Evolutionary conservation across 805 yeast genomes (phyloP).

Genomic region (Saturnispora zaruensis): DNA sequence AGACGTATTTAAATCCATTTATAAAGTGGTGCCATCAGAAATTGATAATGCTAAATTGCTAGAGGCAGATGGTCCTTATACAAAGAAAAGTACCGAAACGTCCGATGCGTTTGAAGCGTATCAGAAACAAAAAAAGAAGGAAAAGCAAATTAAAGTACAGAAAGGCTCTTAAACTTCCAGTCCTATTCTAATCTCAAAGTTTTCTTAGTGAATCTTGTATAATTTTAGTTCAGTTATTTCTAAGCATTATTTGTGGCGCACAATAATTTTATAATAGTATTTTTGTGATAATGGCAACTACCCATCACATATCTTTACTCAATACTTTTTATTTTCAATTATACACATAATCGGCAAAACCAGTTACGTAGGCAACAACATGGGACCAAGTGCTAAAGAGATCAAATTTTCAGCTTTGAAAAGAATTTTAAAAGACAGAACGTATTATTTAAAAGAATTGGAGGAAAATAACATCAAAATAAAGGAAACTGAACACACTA

Average conservation of each 20-base stretch:
- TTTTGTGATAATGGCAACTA: not conserved
- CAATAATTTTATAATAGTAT: not conserved
- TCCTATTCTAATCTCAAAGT: not conserved
- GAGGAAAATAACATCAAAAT: conserved; percentile 16
- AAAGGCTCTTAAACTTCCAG: not conserved
- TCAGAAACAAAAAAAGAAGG: not conserved
- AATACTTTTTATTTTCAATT: too few relatives aligned
- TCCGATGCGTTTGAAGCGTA: not conserved
- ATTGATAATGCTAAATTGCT: not conserved
- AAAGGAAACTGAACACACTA: conserved; percentile 20
- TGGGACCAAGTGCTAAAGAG: conserved; percentile 61
- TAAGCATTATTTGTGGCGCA: not conserved
- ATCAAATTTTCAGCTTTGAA: conserved; percentile 64
- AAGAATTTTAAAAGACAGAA: conserved; percentile 61
- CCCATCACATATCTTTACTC: not conserved
- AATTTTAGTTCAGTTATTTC: not conserved
- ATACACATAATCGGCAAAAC: too few relatives aligned
- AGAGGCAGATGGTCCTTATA: not conserved
- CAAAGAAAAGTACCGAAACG: not conserved
- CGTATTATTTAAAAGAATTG: conserved; percentile 50
- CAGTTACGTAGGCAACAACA: not conserved
- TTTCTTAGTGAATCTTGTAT: not conserved
- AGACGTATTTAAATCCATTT: conserved; percentile 5
- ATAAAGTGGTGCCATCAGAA: not conserved
- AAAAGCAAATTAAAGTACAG: not conserved